Evolutionary conservation across 768 basidiomycete genomes (phyloP).

Genomic region (Tephrocybe sp.): DNA sequence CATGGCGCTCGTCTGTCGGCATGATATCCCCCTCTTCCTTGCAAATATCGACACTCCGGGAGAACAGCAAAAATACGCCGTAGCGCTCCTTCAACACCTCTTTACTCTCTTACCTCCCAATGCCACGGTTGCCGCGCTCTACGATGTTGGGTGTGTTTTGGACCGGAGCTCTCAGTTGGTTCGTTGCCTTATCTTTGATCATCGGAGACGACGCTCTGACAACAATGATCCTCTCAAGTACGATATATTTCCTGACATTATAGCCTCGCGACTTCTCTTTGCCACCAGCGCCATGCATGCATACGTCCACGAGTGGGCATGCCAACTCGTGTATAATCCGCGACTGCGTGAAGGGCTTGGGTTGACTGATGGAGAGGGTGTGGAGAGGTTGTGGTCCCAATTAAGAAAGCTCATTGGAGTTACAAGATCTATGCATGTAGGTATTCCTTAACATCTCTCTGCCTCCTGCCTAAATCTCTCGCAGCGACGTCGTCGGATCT

Average conservation of each 20-base stretch:
- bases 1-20: too few relatives aligned
- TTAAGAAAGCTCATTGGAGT: slow-evolving; percentile 33
- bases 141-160: too few relatives aligned
- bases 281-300: too few relatives aligned
- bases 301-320: too few relatives aligned
- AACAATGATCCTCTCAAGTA: background rate
- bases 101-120: slow-evolving; percentile 25
- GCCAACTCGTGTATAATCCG: slow-evolving; percentile 33
- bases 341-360: slow-evolving; percentile 14
- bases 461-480: too few relatives aligned
- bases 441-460: too few relatives aligned
- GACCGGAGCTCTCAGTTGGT: slow-evolving; percentile 29
- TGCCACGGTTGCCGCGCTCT: slow-evolving; percentile 23
- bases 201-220: background rate
- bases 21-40: slow-evolving; percentile 25
- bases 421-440: slow-evolving; percentile 29
- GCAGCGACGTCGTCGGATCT: too few relatives aligned
- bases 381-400: slow-evolving; percentile 32
- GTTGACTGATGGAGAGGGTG: too few relatives aligned
- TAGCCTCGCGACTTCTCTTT: slow-evolving; percentile 21
- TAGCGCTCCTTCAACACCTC: slow-evolving; percentile 28
- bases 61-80: too few relatives aligned
- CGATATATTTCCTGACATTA: slow-evolving; percentile 9
- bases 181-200: slow-evolving; percentile 6
- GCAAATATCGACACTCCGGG: slow-evolving; percentile 38